Conservation (phyloP, 2,329 filamentous ascomycete genomes). For the Sphaerulina vaccinii region DNA sequence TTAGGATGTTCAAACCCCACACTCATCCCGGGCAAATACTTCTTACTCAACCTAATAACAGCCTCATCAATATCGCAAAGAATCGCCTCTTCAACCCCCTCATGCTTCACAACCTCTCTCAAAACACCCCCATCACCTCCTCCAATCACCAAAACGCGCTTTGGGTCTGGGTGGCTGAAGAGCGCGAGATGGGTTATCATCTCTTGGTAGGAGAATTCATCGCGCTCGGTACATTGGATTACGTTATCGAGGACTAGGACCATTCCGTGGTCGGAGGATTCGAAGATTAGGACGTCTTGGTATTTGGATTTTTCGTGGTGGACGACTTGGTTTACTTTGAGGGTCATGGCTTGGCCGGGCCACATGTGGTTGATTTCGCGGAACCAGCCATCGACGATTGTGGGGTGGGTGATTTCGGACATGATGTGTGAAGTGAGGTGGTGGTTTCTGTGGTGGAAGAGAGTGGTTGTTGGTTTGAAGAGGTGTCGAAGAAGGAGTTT, state of each 20-base stretch:
- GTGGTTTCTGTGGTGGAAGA: background rate
- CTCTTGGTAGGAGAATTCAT: constrained; percentile 97
- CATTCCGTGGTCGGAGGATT: constrained; percentile 94
- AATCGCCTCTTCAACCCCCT: constrained; percentile 89
- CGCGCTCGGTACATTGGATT: constrained; percentile 96
- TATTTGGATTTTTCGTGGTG: constrained; percentile 99
- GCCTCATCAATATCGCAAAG: constrained; percentile 99
- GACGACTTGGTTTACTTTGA: constrained; percentile 94
- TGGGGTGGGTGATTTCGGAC: constrained; percentile 71
- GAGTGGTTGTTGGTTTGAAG: background rate
- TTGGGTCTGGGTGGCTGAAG: constrained; percentile 97
- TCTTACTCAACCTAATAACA: constrained; percentile 96
- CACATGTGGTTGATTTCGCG: constrained; percentile 98
- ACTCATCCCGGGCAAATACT: constrained; percentile 93
- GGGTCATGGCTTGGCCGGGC: constrained; percentile 98
- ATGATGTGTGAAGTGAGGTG: constrained; percentile 43
- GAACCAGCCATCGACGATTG: constrained; percentile 98
- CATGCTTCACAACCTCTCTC: constrained; percentile 98
- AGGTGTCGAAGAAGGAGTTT: background rate
- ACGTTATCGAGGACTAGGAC: constrained; percentile 98
- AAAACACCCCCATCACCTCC: constrained; percentile 97
- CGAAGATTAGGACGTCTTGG: constrained; percentile 98
- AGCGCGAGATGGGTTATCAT: constrained; percentile 99
- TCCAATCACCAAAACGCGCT: constrained; percentile 97
- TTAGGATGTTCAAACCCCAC: constrained; percentile 89